These are phyloP conservation scores for Trichoderma parareesei DNA, from an alignment of 495 filamentous ascomycete genomes.

Conservation along the genomic window DNA sequence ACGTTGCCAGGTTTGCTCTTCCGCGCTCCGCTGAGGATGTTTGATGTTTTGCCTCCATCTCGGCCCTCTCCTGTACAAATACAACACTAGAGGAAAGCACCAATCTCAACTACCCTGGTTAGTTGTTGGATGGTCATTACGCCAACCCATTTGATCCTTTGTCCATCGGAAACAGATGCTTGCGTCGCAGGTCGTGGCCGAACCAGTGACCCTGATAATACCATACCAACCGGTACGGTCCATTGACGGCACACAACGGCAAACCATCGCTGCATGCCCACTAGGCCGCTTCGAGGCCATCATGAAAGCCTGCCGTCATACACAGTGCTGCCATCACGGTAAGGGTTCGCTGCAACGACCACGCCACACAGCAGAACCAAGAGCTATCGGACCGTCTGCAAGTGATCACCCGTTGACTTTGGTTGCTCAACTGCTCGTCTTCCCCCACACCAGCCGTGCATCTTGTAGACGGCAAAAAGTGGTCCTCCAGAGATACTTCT, in stretches of 20 bases:
- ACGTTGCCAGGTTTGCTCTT: too few relatives aligned
- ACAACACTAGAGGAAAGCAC: too few relatives aligned
- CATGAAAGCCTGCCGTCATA: background rate
- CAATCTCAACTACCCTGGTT: too few relatives aligned
- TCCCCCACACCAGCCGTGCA: background rate
- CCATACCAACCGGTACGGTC: background rate
- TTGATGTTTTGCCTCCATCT: too few relatives aligned
- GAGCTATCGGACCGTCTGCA: slow-evolving; percentile 9
- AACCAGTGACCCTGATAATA: background rate
- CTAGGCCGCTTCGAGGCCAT: background rate
- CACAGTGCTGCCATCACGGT: background rate
- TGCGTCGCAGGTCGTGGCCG: background rate
- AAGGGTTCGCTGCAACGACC: background rate
- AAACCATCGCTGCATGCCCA: background rate
- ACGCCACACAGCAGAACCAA: background rate
- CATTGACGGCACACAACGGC: background rate
- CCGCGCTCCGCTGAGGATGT: too few relatives aligned
- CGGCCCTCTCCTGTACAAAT: too few relatives aligned
- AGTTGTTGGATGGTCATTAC: too few relatives aligned
- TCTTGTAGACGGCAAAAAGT: background rate
- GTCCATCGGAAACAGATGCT: background rate
- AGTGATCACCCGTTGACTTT: background rate
- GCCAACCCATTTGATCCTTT: background rate
- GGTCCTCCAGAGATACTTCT: background rate
- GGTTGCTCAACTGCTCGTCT: background rate